These are phyloP conservation scores for Wallemia mellicola DNA, from an alignment of 1,284 basidiomycete species.

Conservation along the genomic window DNA sequence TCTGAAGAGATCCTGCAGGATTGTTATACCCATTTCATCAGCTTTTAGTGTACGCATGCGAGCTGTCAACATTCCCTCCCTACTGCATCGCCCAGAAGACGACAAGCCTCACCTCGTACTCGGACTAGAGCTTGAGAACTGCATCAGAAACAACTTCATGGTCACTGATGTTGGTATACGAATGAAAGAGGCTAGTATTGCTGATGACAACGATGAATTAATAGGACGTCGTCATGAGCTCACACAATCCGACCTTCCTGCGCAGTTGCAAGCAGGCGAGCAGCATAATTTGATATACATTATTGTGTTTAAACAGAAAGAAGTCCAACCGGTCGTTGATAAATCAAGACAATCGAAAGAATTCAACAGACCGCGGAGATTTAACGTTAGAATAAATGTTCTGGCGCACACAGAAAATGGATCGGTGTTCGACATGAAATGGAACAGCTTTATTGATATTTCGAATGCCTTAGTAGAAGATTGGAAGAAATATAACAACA, in stretches of 20 bases:
- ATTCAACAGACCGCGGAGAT: not conserved
- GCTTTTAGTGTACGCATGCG: not conserved
- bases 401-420: not conserved
- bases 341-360: not conserved
- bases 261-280: not conserved
- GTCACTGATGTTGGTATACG: not conserved
- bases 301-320: not conserved
- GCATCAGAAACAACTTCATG: not conserved
- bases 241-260: not conserved
- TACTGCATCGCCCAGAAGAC: not conserved
- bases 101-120: not conserved
- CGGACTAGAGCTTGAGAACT: not conserved
- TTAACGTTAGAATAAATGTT: too few relatives aligned
- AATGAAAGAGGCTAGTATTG: not conserved
- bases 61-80: not conserved
- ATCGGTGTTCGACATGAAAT: not conserved
- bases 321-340: not conserved
- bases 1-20: not conserved
- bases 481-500: not conserved
- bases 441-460: not conserved
- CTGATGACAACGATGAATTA: not conserved
- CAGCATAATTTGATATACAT: not conserved
- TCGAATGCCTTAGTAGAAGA: not conserved
- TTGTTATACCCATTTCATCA: not conserved
- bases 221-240: not conserved